These are phyloP conservation scores for Backusella circina DNA, from an alignment of 192 early-diverging fungal genomes.

Conservation along the genomic window DNA sequence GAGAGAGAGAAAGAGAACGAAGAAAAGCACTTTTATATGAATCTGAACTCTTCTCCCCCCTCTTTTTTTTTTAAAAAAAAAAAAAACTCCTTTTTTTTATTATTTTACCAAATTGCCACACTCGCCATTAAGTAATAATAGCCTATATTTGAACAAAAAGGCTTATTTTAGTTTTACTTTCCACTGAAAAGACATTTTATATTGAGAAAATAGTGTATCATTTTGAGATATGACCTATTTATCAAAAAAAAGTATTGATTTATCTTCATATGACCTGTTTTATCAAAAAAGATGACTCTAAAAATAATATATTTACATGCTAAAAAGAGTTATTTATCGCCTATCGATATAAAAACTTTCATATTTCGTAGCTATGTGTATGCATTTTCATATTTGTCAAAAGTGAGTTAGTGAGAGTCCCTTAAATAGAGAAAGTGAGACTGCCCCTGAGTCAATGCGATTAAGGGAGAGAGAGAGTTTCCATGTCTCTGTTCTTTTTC, in stretches of 20 bases:
- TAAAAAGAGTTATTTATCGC: neutral
- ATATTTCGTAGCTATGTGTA: neutral
- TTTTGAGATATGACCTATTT: neutral
- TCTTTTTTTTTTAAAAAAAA: neutral
- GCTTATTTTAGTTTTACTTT: neutral
- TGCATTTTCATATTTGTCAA: neutral
- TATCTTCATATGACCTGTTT: neutral
- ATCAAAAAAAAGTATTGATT: neutral
- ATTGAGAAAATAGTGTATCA: neutral
- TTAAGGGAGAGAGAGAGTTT: neutral
- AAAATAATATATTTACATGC: neutral
- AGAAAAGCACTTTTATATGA: neutral
- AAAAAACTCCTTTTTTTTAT: neutral
- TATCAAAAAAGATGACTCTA: neutral
- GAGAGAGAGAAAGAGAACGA: neutral
- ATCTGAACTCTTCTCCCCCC: neutral
- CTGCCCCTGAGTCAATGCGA: neutral
- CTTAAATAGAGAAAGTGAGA: neutral
- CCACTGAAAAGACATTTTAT: neutral
- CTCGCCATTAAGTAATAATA: neutral
- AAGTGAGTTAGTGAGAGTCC: neutral
- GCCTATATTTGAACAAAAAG: neutral
- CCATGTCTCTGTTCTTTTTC: neutral
- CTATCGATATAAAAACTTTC: neutral
- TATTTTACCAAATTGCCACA: neutral